Evolutionary conservation across 2,329 filamentous ascomycete genomes (phyloP).

Genomic region (Monosporascus ibericus): DNA sequence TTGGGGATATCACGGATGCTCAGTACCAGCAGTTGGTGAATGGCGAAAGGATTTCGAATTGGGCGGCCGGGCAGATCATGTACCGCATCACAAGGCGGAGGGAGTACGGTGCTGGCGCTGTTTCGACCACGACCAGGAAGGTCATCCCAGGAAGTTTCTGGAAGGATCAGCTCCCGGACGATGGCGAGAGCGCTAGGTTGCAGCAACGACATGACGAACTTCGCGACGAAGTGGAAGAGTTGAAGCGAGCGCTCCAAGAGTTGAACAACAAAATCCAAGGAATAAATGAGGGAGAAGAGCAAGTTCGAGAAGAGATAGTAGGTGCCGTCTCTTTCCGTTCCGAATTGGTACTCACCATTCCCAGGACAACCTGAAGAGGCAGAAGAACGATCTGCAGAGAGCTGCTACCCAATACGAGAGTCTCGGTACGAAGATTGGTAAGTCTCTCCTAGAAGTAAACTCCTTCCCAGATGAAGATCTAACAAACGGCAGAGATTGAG

Average conservation of each 20-base stretch:
- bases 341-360: conserved; percentile 13
- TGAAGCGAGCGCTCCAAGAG: conserved; percentile 29
- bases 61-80: conserved; percentile 59
- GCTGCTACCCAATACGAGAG: conserved; percentile 58
- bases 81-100: conserved; percentile 64
- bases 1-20: conserved; percentile 56
- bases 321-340: conserved; percentile 8
- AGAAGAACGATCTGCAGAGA: conserved; percentile 64
- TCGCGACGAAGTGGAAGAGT: conserved; percentile 24
- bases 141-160: conserved; percentile 62
- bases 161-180: conserved; percentile 71
- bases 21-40: conserved; percentile 62
- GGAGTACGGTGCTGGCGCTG: conserved; percentile 73
- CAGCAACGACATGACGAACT: conserved; percentile 44
- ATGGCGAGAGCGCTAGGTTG: conserved; percentile 55
- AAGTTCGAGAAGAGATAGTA: conserved; percentile 42
- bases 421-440: conserved; percentile 67
- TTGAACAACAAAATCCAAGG: conserved; percentile 30
- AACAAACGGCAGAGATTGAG: conserved; percentile 24
- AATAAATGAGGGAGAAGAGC: conserved; percentile 33
- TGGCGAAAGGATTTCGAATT: conserved; percentile 55
- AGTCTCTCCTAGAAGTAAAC: conserved; percentile 17
- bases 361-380: conserved; percentile 44
- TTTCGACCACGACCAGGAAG: conserved; percentile 60
- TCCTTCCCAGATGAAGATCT: conserved; percentile 3